These are phyloP conservation scores for Sugiyamaella xylanicola DNA, from an alignment of 1,139 yeast genomes.

Conservation along the genomic window DNA sequence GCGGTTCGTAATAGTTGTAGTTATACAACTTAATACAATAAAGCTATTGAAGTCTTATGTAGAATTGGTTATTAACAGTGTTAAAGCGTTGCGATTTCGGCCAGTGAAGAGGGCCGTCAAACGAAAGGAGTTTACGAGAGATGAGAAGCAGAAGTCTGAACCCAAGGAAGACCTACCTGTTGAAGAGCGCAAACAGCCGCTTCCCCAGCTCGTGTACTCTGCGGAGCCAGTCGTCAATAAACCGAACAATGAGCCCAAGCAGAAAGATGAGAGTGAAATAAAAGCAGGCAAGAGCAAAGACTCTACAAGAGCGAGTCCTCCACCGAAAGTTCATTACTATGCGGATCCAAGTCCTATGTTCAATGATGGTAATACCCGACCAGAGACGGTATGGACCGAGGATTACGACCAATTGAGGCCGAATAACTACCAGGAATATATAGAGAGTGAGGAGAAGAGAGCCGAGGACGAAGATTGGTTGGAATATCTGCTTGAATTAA, in stretches of 20 bases:
- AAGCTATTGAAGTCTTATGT: no score
- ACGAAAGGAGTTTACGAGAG: conserved; percentile 2
- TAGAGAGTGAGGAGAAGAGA: conserved; percentile 23
- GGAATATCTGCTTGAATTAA: conserved; percentile 31
- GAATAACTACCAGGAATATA: conserved; percentile 22
- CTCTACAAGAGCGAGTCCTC: neutral
- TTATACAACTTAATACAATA: conserved; percentile 16
- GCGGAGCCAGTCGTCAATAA: neutral
- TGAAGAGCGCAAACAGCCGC: neutral
- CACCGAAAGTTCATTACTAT: neutral
- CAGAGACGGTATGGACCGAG: conserved; percentile 23
- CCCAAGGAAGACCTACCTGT: no score
- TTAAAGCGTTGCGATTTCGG: conserved; percentile 22
- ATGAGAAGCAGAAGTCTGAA: conserved; percentile 2
- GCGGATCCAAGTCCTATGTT: no score
- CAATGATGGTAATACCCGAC: no score
- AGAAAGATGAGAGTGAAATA: neutral
- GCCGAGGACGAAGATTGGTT: conserved; percentile 29
- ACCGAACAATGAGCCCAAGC: neutral
- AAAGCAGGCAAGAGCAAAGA: neutral
- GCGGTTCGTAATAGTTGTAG: conserved; percentile 14
- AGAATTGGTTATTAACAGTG: conserved; percentile 18
- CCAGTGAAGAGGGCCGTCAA: conserved; percentile 16
- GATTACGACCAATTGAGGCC: conserved; percentile 29
- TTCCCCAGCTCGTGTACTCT: neutral